Evolutionary conservation across 768 basidiomycete species (phyloP).

Genomic region (Gloeostereum incarnatum): DNA sequence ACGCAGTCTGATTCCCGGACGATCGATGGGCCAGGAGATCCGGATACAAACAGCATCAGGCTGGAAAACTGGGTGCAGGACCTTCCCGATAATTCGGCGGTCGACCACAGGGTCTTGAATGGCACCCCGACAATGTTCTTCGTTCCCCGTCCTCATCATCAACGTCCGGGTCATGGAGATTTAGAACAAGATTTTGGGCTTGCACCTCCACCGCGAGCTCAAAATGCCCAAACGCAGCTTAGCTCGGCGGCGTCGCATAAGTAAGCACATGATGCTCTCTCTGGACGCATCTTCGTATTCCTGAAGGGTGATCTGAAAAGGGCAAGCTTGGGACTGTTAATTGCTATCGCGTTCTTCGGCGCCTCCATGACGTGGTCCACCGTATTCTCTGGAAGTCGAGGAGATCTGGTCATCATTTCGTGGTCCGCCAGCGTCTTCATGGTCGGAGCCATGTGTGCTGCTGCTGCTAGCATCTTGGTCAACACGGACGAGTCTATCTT

Average conservation of each 20-base stretch:
- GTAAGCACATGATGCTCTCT: background rate
- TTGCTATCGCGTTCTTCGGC: conserved; percentile 14
- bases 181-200: background rate
- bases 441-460: conserved; percentile 11
- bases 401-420: conserved; percentile 12
- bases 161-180: background rate
- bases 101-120: too few species aligned
- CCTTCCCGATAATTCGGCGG: too few species aligned
- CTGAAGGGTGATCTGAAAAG: conserved; percentile 4
- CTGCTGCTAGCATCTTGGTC: conserved; percentile 9
- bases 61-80: too few species aligned
- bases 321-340: conserved; percentile 8
- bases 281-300: background rate
- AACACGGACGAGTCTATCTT: conserved; percentile 9
- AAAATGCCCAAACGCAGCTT: too few species aligned
- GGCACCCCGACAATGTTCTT: too few species aligned
- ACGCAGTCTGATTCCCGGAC: too few species aligned
- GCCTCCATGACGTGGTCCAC: conserved; percentile 17
- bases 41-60: too few species aligned
- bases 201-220: too few species aligned
- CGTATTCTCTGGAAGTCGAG: conserved; percentile 13
- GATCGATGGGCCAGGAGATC: too few species aligned
- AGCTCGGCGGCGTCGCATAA: conserved; percentile 8
- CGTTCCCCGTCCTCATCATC: too few species aligned
- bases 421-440: conserved; percentile 14